A percentile compares a stretch with the other conserved stretches of the same genome.
Evolutionary conservation across 2,329 filamentous ascomycete species (phyloP).

Genomic region (Penicillium sp.): DNA sequence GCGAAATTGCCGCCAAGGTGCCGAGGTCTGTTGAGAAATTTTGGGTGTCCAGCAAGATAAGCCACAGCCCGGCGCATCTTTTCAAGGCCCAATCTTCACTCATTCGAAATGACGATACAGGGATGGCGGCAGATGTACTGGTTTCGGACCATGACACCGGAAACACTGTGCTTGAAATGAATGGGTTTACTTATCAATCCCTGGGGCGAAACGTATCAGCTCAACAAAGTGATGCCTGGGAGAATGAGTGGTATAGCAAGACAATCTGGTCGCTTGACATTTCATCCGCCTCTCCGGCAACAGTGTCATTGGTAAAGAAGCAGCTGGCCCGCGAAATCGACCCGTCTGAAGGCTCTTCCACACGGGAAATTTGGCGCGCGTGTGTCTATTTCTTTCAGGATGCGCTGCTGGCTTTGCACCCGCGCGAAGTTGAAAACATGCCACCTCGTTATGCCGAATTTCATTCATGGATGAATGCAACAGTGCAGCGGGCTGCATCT

Average conservation of each 20-base stretch:
- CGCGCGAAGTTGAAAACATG: not conserved
- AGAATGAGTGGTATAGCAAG: not conserved
- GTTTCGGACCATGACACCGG: not conserved
- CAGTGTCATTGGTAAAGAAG: not conserved
- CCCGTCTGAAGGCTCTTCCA: not conserved
- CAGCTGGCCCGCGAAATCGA: not conserved
- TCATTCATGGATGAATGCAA: constrained; percentile 11
- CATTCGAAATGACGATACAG: not conserved
- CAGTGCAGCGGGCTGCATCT: not conserved
- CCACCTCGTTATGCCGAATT: not conserved
- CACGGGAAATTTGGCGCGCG: not conserved
- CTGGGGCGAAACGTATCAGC: not conserved
- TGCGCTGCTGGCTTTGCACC: not conserved
- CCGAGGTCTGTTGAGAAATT: constrained; percentile 3
- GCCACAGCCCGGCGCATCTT: not conserved
- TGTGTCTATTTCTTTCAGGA: constrained; percentile 7
- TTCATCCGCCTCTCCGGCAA: not conserved
- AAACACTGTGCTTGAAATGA: not conserved
- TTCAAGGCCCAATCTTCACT: not conserved
- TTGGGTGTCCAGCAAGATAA: constrained; percentile 8
- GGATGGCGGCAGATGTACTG: not conserved
- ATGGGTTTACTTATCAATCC: constrained; percentile 5
- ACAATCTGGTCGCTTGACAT: not conserved
- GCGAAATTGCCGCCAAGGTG: not conserved
- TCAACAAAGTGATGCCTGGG: not conserved